Base-by-base conservation (phyloP, 768 basidiomycete species). In the Omphalotus guepiniiformis region DNA sequence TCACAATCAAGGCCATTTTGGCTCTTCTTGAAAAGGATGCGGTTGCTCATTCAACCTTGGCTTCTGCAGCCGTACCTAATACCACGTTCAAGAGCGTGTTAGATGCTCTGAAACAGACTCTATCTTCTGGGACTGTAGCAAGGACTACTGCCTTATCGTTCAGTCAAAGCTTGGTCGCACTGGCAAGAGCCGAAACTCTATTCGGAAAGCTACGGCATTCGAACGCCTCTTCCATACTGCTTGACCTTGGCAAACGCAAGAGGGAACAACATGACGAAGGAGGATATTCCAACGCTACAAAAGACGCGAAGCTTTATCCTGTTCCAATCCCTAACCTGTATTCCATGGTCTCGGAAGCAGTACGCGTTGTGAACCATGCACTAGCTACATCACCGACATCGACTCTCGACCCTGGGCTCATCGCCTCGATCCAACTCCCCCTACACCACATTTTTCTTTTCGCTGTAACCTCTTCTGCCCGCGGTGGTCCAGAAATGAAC, bases 391-490 rank as follows among this genome's bases (percentile, higher is more conserved):
- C 75, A 22, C 59, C 73, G 21, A 54, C 68, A 16, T 72, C 70
- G 32, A 62, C 73, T 2, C 69, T 84, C 39, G 78, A 81, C 55
- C 72, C 83, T 11, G 57, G 72, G 23, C 61, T 86, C 48, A 76
- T 90, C 40, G 68, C 82, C n/a, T 81, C 85, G 39, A 80, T 90
- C 22, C 85, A 86, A 48, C 64, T 79, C 11, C 80, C 79, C 28
- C 74, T 90, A 12, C 86, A 90, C 52, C 86, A 88, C 53, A 69
- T 88, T 8, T 89, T 88, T 59, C 70, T 88, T 23, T 91, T 90
- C 59, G 78, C 83, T 1, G 80, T 88, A 49, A 89, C 85, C 9
- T 85, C 82, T 28, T 80, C 81, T 11, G 64, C 77, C 5, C 63
- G 68, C 22, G 77, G 75, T 67, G 73, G 76, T 47, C 65, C 63